phyloP scores from a whole-genome alignment of 768 basidiomycete genomes.

The Mycena amicta region DNA sequence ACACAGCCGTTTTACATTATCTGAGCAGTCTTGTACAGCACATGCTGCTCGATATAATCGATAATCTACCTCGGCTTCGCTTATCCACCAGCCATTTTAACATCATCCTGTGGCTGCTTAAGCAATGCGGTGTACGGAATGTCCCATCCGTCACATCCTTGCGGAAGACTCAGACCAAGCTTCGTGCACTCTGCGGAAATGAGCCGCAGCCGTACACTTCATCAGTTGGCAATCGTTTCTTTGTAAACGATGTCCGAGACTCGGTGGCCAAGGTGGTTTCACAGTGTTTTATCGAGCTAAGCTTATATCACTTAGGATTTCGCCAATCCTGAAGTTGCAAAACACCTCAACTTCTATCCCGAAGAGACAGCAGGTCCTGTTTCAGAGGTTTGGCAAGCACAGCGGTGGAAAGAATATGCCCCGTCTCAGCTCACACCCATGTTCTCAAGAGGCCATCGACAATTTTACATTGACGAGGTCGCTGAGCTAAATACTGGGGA shows the following conservation, averaged over 20 bases:
- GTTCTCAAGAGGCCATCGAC: background rate
- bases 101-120: background rate
- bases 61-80: background rate
- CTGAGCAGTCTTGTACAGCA: background rate
- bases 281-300: background rate
- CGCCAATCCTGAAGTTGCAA: background rate
- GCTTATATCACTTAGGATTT: background rate
- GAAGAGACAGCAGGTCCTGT: background rate
- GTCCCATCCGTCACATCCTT: background rate
- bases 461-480: background rate
- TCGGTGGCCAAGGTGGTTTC: slow-evolving; percentile 7
- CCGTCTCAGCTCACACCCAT: background rate
- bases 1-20: no score
- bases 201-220: background rate
- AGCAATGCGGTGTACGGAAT: background rate
- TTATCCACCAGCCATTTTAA: background rate
- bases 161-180: background rate
- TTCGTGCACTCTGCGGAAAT: no score
- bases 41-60: background rate
- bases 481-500: background rate
- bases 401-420: background rate
- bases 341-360: slow-evolving; percentile 3
- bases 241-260: background rate
- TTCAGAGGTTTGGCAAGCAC: background rate
- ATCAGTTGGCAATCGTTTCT: background rate